Evolutionary conservation across 345 rosid species (phyloP).

Genomic region (Psidium guajava): DNA sequence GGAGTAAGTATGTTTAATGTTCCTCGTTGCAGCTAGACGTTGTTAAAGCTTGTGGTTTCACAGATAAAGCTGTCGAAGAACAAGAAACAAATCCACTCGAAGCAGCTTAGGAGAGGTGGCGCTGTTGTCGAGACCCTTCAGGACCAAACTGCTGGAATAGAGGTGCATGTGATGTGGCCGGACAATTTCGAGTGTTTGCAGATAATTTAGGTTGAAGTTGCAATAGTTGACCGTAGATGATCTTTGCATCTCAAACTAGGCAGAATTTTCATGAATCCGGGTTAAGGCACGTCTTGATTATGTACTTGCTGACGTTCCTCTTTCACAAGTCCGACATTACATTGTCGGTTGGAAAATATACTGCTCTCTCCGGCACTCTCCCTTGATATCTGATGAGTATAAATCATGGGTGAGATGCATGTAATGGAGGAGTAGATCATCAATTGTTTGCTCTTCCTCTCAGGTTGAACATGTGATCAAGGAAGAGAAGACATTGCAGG

Average conservation of each 20-base stretch:
- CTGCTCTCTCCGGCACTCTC: too few relatives aligned
- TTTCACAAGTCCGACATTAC: background rate
- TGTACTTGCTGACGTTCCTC: background rate
- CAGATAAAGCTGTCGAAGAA: conserved; percentile 70
- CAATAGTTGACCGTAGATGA: conserved; percentile 44
- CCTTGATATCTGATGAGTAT: too few relatives aligned
- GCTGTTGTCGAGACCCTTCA: conserved; percentile 58
- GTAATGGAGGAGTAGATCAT: background rate
- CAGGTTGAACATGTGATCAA: background rate
- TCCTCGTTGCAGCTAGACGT: conserved; percentile 41
- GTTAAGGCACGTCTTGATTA: background rate
- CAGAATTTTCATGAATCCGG: background rate
- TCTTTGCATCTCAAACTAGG: conserved; percentile 4
- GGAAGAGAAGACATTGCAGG: background rate
- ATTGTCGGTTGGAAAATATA: background rate
- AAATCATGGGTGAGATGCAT: too few relatives aligned
- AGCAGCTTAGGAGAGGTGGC: conserved; percentile 64
- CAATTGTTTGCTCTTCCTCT: background rate
- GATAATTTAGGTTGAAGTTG: background rate
- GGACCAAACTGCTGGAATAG: conserved; percentile 61
- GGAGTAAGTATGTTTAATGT: background rate
- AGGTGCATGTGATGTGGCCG: conserved; percentile 18
- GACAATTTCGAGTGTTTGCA: background rate
- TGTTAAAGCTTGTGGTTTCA: conserved; percentile 56
- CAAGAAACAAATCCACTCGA: conserved; percentile 50